phyloP scores from a whole-genome alignment of 495 filamentous ascomycete species.

The Daldinia caldariorum region DNA sequence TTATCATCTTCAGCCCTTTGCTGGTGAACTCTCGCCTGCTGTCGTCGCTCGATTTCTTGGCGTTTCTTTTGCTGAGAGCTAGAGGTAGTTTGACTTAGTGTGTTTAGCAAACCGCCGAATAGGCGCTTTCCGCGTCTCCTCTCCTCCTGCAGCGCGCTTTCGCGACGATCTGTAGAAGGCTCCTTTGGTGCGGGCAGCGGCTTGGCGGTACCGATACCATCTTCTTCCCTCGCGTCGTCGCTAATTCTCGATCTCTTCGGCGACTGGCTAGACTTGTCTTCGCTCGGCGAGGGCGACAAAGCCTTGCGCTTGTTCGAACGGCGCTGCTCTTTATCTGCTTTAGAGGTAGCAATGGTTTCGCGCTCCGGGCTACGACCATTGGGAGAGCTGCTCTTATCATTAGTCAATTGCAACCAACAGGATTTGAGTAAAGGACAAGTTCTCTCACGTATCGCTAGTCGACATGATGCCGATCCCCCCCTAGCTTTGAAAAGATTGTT shows the following conservation, averaged over 20 bases:
- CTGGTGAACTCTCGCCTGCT: slow-evolving; percentile 81
- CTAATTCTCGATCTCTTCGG: slow-evolving; percentile 46
- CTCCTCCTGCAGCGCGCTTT: slow-evolving; percentile 72
- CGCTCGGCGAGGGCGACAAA: slow-evolving; percentile 27
- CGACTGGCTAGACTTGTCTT: slow-evolving; percentile 33
- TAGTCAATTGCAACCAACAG: slow-evolving; percentile 37
- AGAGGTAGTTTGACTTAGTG: slow-evolving; percentile 82
- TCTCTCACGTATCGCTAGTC: slow-evolving; percentile 40
- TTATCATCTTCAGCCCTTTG: slow-evolving; percentile 74
- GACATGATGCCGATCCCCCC: slow-evolving; percentile 34
- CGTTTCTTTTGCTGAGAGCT: slow-evolving; percentile 74
- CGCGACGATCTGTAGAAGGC: slow-evolving; percentile 49
- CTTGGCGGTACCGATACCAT: slow-evolving; percentile 25
- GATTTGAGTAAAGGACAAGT: slow-evolving; percentile 10
- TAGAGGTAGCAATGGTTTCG: slow-evolving; percentile 27
- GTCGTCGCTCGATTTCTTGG: slow-evolving; percentile 88
- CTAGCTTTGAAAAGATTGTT: slow-evolving; percentile 1
- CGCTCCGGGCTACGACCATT: slow-evolving; percentile 31
- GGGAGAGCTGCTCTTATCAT: slow-evolving; percentile 26
- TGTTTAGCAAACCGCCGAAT: slow-evolving; percentile 88
- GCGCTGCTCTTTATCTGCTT: slow-evolving; percentile 19
- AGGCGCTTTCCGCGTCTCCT: slow-evolving; percentile 87
- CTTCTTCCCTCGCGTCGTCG: slow-evolving; percentile 41
- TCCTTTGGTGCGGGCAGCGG: slow-evolving; percentile 49
- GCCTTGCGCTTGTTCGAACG: slow-evolving; percentile 45